phyloP scores from a whole-genome alignment of 495 filamentous ascomycete species.

The Copromyces sp. region DNA sequence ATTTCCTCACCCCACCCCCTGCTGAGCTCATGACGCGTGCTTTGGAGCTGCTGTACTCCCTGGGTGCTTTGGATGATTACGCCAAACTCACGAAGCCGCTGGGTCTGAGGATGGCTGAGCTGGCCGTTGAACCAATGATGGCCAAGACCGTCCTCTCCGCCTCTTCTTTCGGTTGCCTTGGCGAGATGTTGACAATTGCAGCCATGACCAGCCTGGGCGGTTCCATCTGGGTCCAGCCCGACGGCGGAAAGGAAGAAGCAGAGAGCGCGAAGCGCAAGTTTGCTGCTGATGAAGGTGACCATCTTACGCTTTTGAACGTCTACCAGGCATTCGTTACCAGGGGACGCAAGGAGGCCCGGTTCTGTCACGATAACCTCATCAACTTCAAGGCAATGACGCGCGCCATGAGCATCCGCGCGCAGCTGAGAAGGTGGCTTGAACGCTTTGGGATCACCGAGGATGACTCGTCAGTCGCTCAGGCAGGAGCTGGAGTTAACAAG shows the following conservation, averaged over 20 bases:
- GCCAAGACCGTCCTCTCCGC: slow-evolving; percentile 80
- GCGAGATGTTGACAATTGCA: slow-evolving; percentile 82
- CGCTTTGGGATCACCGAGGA: slow-evolving; percentile 67
- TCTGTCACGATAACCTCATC: slow-evolving; percentile 76
- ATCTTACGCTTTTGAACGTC: slow-evolving; percentile 87
- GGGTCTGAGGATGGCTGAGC: slow-evolving; percentile 85
- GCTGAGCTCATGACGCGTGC: slow-evolving; percentile 80
- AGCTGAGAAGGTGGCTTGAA: slow-evolving; percentile 80
- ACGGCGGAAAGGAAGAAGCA: slow-evolving; percentile 59
- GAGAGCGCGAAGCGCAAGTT: slow-evolving; percentile 74
- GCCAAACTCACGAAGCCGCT: slow-evolving; percentile 85
- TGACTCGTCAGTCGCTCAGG: slow-evolving; percentile 31
- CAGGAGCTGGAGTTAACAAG: slow-evolving; percentile 25
- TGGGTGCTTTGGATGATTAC: slow-evolving; percentile 83
- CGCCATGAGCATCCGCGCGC: slow-evolving; percentile 77
- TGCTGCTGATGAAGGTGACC: slow-evolving; percentile 88
- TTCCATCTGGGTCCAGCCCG: slow-evolving; percentile 69
- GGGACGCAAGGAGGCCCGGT: slow-evolving; percentile 73
- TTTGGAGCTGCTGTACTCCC: slow-evolving; percentile 78
- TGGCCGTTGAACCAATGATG: slow-evolving; percentile 95
- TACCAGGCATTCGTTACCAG: slow-evolving; percentile 85
- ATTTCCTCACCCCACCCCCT: slow-evolving; percentile 81
- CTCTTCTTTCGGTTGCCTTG: slow-evolving; percentile 62
- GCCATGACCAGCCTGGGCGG: slow-evolving; percentile 88
- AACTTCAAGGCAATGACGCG: slow-evolving; percentile 76